Conservation (phyloP, 352 stramenopile genomes). For the Phytophthora sp. region DNA sequence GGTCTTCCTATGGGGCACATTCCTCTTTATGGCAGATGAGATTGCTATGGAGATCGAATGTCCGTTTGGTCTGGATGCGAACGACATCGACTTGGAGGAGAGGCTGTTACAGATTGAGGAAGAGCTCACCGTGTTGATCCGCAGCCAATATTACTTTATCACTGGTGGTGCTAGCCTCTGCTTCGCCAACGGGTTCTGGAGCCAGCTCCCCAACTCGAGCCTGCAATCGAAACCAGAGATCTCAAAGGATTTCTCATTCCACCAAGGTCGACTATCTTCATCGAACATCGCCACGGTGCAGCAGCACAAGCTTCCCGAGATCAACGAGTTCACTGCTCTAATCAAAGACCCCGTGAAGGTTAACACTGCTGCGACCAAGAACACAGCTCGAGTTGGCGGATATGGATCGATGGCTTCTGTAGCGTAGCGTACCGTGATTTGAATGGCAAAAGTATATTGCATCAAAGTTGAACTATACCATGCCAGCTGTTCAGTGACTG, state of each 20-base stretch:
- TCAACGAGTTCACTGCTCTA: conserved; percentile 67
- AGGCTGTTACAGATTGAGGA: conserved; percentile 76
- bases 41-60: conserved; percentile 83
- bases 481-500: no score
- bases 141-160: conserved; percentile 81
- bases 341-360: conserved; percentile 27
- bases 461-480: no score
- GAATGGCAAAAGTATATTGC: no score
- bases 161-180: conserved; percentile 50
- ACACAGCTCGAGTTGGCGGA: conserved; percentile 1
- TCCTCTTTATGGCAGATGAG: conserved; percentile 81
- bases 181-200: conserved; percentile 23
- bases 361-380: neutral
- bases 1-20: conserved; percentile 80
- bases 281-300: conserved; percentile 36
- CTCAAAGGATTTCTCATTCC: conserved; percentile 52
- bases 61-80: conserved; percentile 73
- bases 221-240: conserved; percentile 11
- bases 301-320: conserved; percentile 65
- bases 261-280: conserved; percentile 61
- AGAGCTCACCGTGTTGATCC: conserved; percentile 75
- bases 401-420: conserved; percentile 24
- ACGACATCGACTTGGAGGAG: conserved; percentile 82
- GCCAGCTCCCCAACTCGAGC: conserved; percentile 10
- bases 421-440: neutral